Base-by-base conservation (phyloP, 805 yeast species). In the Candida peoriensis region DNA sequence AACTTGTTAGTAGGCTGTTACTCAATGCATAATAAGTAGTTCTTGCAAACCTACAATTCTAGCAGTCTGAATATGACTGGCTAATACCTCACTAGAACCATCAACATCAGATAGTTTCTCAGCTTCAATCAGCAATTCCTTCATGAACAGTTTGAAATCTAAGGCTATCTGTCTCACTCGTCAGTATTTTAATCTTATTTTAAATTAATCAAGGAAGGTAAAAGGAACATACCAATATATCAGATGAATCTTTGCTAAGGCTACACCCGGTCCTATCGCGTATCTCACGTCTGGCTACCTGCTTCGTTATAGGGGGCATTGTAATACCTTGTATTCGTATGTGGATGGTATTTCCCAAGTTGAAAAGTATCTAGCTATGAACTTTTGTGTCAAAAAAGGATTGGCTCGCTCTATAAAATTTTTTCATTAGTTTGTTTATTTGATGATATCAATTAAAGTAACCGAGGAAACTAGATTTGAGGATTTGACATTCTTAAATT, bases 121-220 rank as follows among this genome's bases (percentile, higher is more conserved):
- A 1, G 76, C 72, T 36, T 66, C 63, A 12, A 40, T 30, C 6
- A 70, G 47, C 22, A 56, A 24, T 52, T 63, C 43, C 23, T 58
- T 56, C 34, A 74, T 39, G 45, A 73, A 76, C 24, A 70, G 60
- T 23, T 71, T 50, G 37, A 73, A 73, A 28, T 74, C 61, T 33
- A 76, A 46, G 34, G 72, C 66, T 15, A 74, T 44, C 54, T 49
- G 18, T 13, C 12, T 8, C 12, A 5, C n/a, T 13, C 15, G 37
- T 36, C 25, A 24, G 33, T 24, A 6, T 9, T 11, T 13, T 7
- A 12, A 9, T 21, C 14, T 15, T n/a, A 13, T 8, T 2, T 6
- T 6, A 23, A 11, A 23, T 7, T 4, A 23, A 13, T 15, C 15
- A 3, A 23, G 16, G 13, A 10, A 20, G 8, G 8, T 8, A n/a